Evolutionary conservation across 148 eudicot species (phyloP).

Genomic region (Fallopia convolvulus): DNA sequence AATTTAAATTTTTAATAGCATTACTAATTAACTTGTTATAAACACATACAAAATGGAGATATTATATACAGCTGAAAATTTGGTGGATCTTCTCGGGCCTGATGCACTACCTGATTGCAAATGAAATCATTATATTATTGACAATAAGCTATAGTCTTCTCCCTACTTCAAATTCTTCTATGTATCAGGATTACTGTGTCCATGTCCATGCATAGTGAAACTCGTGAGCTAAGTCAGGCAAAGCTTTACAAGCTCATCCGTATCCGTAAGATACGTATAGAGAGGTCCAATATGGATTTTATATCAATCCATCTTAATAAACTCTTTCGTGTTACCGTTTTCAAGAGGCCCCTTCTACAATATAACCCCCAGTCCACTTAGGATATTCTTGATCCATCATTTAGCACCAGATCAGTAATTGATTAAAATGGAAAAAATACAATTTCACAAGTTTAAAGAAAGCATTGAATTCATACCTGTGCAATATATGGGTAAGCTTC

Average conservation of each 20-base stretch:
- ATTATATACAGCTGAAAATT: neutral
- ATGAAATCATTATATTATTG: neutral
- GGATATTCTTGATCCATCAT: neutral
- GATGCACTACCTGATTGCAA: neutral
- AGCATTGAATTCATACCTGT: conserved; percentile 48
- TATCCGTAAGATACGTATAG: neutral
- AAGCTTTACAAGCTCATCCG: neutral
- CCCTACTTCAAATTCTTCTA: neutral
- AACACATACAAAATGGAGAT: neutral
- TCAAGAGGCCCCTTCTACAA: neutral
- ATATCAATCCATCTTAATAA: neutral
- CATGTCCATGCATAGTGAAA: neutral
- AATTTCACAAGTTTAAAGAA: neutral
- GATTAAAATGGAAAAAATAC: neutral
- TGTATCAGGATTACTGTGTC: neutral
- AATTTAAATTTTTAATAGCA: neutral
- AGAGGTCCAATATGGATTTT: neutral
- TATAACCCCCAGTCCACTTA: neutral
- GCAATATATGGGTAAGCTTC: conserved; percentile 99
- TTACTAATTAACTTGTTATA: neutral
- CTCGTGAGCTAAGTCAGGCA: neutral
- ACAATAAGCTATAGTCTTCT: neutral
- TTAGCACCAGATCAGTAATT: neutral
- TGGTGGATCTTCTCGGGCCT: neutral
- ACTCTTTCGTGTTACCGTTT: neutral